Conservation (phyloP, 305 asterid genomes). For the Fraxinus paxiana region DNA sequence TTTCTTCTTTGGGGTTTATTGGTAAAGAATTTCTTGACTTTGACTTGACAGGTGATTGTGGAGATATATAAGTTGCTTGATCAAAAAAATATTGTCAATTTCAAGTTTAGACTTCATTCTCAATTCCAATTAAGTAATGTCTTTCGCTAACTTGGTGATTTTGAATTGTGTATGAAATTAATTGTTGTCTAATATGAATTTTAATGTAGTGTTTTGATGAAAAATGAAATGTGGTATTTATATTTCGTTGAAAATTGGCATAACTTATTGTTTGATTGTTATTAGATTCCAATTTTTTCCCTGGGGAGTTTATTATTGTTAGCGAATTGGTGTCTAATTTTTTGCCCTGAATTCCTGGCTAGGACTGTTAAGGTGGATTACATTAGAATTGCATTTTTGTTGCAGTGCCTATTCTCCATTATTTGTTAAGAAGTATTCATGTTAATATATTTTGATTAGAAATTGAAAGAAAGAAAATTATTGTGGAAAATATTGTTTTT, state of each 20-base stretch:
- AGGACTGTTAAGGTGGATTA: background rate
- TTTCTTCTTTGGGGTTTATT: background rate
- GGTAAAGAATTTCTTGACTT: background rate
- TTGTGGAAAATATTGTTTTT: background rate
- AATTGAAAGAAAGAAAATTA: background rate
- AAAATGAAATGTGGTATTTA: background rate
- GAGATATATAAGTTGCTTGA: background rate
- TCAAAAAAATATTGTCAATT: background rate
- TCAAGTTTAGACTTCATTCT: background rate
- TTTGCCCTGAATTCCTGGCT: background rate
- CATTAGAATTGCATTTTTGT: background rate
- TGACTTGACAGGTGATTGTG: background rate
- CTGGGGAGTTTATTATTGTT: background rate
- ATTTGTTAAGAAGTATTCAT: background rate
- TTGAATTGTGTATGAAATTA: background rate
- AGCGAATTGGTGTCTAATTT: background rate
- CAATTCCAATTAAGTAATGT: background rate
- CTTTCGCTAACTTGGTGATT: background rate
- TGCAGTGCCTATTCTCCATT: background rate
- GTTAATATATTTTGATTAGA: background rate
- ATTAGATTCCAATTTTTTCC: background rate
- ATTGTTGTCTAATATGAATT: too few relatives aligned
- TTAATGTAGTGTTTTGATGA: background rate
- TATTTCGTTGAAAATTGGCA: background rate
- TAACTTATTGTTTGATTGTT: background rate